phyloP scores from a whole-genome alignment of 768 basidiomycete species.

The Xanthoconium stramineum region DNA sequence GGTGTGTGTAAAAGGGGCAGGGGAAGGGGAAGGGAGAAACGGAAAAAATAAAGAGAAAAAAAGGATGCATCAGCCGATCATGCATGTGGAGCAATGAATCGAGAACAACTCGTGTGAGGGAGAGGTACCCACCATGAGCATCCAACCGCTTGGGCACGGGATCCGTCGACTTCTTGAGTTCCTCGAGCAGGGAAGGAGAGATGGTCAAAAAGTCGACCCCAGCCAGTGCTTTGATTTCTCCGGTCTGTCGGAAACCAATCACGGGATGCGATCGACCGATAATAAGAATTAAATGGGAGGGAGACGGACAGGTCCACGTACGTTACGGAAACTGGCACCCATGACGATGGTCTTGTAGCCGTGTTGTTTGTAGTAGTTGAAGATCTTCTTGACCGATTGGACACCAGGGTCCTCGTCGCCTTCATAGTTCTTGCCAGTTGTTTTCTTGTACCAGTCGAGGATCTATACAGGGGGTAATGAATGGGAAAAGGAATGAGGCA shows the following conservation, averaged over 20 bases:
- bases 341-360: conserved; percentile 99
- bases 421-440: conserved; percentile 80
- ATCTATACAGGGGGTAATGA: conserved; percentile 50
- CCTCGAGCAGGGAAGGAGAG: conserved; percentile 83
- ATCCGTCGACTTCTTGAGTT: conserved; percentile 80
- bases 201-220: conserved; percentile 99
- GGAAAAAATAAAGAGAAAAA: neutral
- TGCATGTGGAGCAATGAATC: neutral
- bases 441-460: conserved; percentile 99
- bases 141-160: conserved; percentile 85
- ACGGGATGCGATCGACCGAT: conserved; percentile 3
- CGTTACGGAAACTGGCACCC: conserved; percentile 99
- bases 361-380: conserved; percentile 99
- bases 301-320: conserved; percentile 36
- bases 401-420: conserved; percentile 97
- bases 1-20: neutral
- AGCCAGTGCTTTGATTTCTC: conserved; percentile 92
- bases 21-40: neutral
- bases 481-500: conserved; percentile 3
- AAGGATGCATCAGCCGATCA: conserved; percentile 10
- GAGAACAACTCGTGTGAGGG: neutral
- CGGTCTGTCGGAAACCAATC: conserved; percentile 44
- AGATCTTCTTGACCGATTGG: conserved; percentile 92
- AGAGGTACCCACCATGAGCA: conserved; percentile 47
- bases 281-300: neutral